Percentiles rank a stretch among this genome's conserved stretches.
phyloP scores from a whole-genome alignment of 2,329 filamentous ascomycete species.

The Botryotinia globosa region DNA sequence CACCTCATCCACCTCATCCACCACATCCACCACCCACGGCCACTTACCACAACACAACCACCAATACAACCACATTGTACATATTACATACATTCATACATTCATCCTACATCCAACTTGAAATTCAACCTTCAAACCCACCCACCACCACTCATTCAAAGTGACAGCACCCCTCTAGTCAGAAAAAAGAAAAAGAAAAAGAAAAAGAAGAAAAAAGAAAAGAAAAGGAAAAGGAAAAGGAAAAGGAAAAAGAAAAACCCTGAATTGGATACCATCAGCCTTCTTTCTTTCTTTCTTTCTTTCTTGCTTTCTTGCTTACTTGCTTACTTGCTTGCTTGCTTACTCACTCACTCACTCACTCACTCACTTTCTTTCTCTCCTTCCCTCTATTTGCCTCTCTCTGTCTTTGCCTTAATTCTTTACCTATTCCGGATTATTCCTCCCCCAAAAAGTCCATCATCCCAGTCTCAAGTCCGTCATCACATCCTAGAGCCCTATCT shows the following conservation, averaged over 20 bases:
- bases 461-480: constrained; percentile 10
- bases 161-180: neutral
- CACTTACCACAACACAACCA: neutral
- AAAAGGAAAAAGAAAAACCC: neutral
- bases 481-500: neutral
- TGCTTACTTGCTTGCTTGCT: neutral
- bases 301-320: too few species aligned
- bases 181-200: neutral
- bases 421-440: neutral
- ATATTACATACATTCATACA: neutral
- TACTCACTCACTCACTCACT: too few species aligned
- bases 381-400: neutral
- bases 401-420: neutral
- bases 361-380: neutral
- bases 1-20: too few species aligned
- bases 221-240: neutral
- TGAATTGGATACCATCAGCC: neutral
- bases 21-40: neutral
- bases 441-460: neutral
- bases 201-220: neutral
- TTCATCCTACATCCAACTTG: neutral
- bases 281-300: neutral
- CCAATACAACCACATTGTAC: neutral
- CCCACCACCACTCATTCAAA: neutral
- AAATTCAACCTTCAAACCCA: neutral